Evolutionary conservation across 352 stramenopile genomes (phyloP).

Genomic region (Globisporangium cylindrosporum): DNA sequence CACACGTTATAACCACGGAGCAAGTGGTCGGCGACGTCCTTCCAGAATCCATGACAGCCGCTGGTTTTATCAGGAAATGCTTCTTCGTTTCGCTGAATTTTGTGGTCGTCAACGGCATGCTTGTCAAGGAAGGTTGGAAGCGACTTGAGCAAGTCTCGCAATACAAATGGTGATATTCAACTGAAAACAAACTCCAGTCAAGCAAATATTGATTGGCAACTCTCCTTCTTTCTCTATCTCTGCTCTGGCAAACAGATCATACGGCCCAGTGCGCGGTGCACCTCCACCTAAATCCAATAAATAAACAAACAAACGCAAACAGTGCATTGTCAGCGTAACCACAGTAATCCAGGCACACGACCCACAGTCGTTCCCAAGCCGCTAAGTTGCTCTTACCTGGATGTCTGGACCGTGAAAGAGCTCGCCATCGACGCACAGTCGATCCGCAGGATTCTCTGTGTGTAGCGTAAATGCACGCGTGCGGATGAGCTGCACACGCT

Average conservation of each 20-base stretch:
- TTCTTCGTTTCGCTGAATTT: background rate
- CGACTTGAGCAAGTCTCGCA: background rate
- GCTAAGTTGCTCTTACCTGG: conserved; percentile 22
- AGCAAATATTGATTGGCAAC: background rate
- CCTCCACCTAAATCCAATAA: conserved; percentile 20
- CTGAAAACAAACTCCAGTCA: background rate
- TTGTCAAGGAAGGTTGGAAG: background rate
- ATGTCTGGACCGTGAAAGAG: conserved; percentile 41
- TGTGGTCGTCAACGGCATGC: background rate
- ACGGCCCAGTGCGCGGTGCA: conserved; percentile 44
- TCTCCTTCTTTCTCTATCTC: conserved; percentile 4
- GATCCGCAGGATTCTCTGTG: conserved; percentile 27
- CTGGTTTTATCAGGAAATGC: background rate
- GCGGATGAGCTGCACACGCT: conserved; percentile 48
- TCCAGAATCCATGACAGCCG: background rate
- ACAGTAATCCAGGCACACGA: background rate
- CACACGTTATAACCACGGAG: background rate
- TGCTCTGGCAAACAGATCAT: conserved; percentile 29
- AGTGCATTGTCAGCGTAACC: background rate
- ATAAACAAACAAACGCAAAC: background rate
- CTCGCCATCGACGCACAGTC: conserved; percentile 67
- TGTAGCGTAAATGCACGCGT: conserved; percentile 58
- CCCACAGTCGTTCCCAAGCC: background rate
- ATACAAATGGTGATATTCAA: background rate
- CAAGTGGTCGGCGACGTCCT: background rate